A percentile compares a stretch with the other conserved stretches of the same genome.
Conservation (phyloP, 2,329 filamentous ascomycete species). For the Neonectria coccinea region DNA sequence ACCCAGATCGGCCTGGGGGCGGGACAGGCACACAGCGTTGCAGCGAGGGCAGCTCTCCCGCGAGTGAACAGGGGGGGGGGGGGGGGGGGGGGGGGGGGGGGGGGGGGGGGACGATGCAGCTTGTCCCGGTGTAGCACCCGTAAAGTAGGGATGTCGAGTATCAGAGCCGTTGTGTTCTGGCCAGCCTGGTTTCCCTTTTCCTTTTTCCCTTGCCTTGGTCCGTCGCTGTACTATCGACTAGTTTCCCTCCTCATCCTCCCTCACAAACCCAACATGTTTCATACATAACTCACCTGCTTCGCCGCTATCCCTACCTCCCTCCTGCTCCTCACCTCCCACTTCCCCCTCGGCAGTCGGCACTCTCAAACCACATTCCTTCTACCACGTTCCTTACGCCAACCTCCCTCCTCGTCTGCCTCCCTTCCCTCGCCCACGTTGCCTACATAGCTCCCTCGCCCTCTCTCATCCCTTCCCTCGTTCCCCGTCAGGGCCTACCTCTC, state of each 20-base stretch:
- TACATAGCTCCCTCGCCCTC: not conserved
- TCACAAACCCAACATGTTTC: too few relatives aligned
- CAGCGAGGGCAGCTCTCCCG: not conserved
- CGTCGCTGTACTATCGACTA: too few relatives aligned
- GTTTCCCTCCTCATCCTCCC: not conserved
- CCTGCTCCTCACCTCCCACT: too few relatives aligned
- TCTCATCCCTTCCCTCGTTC: not conserved
- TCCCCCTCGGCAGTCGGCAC: not conserved
- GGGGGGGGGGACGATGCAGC: too few relatives aligned
- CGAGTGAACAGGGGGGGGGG: not conserved
- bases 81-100: too few relatives aligned
- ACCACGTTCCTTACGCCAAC: slow-evolving; percentile 1
- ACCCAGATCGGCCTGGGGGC: slow-evolving; percentile 22
- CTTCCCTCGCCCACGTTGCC: not conserved
- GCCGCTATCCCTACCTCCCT: too few relatives aligned
- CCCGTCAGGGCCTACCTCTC: not conserved
- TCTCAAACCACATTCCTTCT: slow-evolving; percentile 6
- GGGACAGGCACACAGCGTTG: too few relatives aligned
- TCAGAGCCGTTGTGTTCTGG: too few relatives aligned
- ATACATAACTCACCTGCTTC: slow-evolving; percentile 1
- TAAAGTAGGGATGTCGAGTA: too few relatives aligned
- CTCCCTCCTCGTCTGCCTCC: not conserved
- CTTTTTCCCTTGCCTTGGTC: too few relatives aligned
- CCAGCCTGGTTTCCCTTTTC: too few relatives aligned
- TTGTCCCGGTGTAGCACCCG: too few relatives aligned